Conservation (phyloP, 2,329 filamentous ascomycete genomes). For the Aureobasidium melanogenum region DNA sequence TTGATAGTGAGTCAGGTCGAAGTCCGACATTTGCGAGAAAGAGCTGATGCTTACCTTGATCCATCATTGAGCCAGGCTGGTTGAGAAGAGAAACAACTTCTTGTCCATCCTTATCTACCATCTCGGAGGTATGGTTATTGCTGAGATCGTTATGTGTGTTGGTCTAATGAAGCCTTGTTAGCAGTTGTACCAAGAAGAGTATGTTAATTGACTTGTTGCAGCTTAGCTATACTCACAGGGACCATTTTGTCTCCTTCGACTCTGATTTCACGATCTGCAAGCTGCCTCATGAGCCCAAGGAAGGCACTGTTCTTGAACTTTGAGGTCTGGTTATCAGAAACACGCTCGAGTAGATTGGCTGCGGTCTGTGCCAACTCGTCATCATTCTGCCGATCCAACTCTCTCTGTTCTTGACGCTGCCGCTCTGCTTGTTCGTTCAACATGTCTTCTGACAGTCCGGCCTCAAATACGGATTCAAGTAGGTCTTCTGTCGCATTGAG, state of each 20-base stretch:
- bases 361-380: conserved; percentile 67
- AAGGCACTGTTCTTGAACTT: conserved; percentile 78
- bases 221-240: conserved; percentile 33
- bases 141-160: not conserved
- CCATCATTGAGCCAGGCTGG: conserved; percentile 13
- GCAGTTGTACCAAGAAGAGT: not conserved
- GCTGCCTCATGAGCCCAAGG: conserved; percentile 64
- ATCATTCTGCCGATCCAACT: conserved; percentile 34
- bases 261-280: conserved; percentile 62
- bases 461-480: not conserved
- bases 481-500: not conserved
- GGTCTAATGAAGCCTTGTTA: not conserved
- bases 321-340: conserved; percentile 57
- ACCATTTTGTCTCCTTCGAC: conserved; percentile 64
- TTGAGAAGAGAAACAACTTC: conserved; percentile 27
- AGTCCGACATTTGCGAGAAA: not conserved
- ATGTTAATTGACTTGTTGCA: not conserved
- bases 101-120: conserved; percentile 20
- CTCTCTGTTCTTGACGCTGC: conserved; percentile 1
- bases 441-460: not conserved
- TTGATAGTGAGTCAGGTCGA: conserved; percentile 3
- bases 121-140: not conserved
- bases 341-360: conserved; percentile 57
- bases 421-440: not conserved
- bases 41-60: conserved; percentile 1